Evolutionary conservation across 805 yeast genomes (phyloP), one percentile per base, ranked within the genome.

Genomic region (Blastobotrys robertii): DNA sequence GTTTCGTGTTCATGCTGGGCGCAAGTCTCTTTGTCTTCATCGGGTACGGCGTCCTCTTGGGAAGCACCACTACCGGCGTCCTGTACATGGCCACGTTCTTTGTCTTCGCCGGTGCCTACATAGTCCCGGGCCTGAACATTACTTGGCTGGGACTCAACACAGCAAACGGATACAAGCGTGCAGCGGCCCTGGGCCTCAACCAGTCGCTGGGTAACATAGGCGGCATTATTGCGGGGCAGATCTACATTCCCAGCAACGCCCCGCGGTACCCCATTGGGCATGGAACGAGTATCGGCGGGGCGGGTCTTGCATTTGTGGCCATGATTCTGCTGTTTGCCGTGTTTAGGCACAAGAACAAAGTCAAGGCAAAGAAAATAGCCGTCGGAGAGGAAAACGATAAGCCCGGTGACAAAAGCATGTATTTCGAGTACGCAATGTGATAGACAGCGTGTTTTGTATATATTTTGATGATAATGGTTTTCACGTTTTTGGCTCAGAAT

Each of bases 141-240:
- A 57, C 69, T 1, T 72, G 76, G 76, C 47, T 66, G n/a, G 64
- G 64, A 16, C 59, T 59, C 31, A 72, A 70, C 44, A 57, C 62
- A 30, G 67, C 72, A 2, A 69, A 69, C 7, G 62, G 60, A 42
- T 68, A 63, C 55, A 65, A 65, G 41, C 60, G 73, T 51, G 67
- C 70, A 4, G 37, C 71, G 2, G 63, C 70, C 3, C 52, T 69
- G 39, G 73, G 69, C 8, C 42, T 59, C 30, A 67, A 71, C 41
- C 73, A 68, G 49, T 59, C 69, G 2, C 44, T 69, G 12, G 75
- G 74, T 7, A 71, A 71, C 47, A 45, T 65, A 22, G 62, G 74
- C 4, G 76, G 76, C 41, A 69, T 65, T 3, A 56, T 69, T 45
- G 65, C 68, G 30, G 68, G 69, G 22, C 73, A 69, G 49, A 64